Conservation (phyloP, 441 rosid species). For the Theobroma grandiflorum region DNA sequence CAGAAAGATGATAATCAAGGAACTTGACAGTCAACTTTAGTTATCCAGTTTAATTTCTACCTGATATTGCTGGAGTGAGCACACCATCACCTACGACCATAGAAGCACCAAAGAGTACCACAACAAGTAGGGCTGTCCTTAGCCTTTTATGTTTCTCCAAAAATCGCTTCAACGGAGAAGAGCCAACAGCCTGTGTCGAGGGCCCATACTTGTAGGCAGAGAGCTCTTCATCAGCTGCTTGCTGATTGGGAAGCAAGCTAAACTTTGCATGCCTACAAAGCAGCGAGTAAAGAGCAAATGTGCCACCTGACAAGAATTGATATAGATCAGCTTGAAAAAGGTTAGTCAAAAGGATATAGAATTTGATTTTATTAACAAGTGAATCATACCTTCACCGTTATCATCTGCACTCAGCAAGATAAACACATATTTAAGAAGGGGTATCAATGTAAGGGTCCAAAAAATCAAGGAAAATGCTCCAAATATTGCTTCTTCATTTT, state of each 20-base stretch:
- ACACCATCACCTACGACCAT: constrained; percentile 91
- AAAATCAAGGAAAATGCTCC: constrained; percentile 91
- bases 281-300: constrained; percentile 88
- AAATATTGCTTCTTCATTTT: constrained; percentile 65
- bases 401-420: constrained; percentile 76
- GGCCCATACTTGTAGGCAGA: constrained; percentile 77
- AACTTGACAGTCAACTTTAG: not conserved
- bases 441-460: constrained; percentile 84
- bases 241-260: constrained; percentile 91
- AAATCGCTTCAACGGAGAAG: constrained; percentile 68
- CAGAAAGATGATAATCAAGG: constrained; percentile 9
- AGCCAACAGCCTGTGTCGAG: constrained; percentile 39
- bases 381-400: constrained; percentile 77
- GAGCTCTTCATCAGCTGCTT: constrained; percentile 97
- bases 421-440: constrained; percentile 73
- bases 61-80: constrained; percentile 89
- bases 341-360: not conserved
- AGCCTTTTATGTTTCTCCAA: constrained; percentile 79
- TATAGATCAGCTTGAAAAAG: constrained; percentile 34
- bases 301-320: constrained; percentile 68
- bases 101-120: constrained; percentile 83
- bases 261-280: constrained; percentile 91
- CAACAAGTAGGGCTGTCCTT: constrained; percentile 70
- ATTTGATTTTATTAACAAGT: not conserved
- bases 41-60: constrained; percentile 35